Base-by-base conservation (phyloP, 2,329 filamentous ascomycete species). In the Lecanicillium sp. region DNA sequence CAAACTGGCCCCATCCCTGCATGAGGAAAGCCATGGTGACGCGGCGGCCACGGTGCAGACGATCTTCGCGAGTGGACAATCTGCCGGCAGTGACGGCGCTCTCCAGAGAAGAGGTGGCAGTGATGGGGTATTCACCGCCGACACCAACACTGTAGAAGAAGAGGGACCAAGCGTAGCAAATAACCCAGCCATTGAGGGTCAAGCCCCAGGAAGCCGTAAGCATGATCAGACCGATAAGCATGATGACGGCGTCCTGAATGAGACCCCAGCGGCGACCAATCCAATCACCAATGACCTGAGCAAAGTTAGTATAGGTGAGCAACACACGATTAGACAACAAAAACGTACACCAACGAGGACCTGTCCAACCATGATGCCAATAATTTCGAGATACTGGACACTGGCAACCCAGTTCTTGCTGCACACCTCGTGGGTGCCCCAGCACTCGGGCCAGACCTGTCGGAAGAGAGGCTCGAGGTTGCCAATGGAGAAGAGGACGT, bases 1-100 rank as follows among this genome's bases (percentile, higher is more conserved):
- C 71, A 59, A 95, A 85, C 63, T 96, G 90, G 48, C 90, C 90
- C 90, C 90, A 96, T 39, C 90, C 90, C 64, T 96, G 90, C 90
- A 96, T 95, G 64, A 96, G 64, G 70, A 96, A 96, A 42, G 90
- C 89, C 60, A 83, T 87, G 48, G 88, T 95, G 58, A 95, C 90
- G 63, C 94, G 94, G 56, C 90, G 85, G 47, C 90, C 90, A 64
- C 90, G 87, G 68, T 96, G 90, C 38, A 96, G 79, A 58, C 90
- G 86, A 59, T 96, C 90, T 38, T 95, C 87, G 45, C 82, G 83
- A 42, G 88, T 95, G 6, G 90, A 95, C 38, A 95, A 67, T 59
- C 83, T 89, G 45, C 90, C 89, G 28, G 86, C 67, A n/a, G 85
- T 79, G 33, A 89, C 83, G 13, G 86, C 83, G 54, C 89, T 87